These are phyloP conservation scores for Ambrosiella beaveri DNA, from an alignment of 2,329 filamentous ascomycete genomes.

Conservation along the genomic window DNA sequence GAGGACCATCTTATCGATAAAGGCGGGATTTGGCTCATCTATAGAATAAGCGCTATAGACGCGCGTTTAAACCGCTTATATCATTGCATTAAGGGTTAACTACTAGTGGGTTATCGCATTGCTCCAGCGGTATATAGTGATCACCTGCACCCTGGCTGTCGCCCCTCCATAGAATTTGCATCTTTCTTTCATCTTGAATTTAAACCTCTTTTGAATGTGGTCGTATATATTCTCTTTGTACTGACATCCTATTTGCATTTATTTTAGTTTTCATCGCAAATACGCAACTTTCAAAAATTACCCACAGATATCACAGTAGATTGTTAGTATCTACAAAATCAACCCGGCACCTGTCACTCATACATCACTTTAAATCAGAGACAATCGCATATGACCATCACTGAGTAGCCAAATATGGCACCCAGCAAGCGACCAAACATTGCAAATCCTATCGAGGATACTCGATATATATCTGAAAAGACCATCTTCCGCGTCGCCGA, in stretches of 20 bases:
- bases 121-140: not conserved
- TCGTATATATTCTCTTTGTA: not conserved
- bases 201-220: not conserved
- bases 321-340: too few species aligned
- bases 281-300: not conserved
- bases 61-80: not conserved
- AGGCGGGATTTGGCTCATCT: not conserved
- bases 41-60: not conserved
- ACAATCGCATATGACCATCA: too few species aligned
- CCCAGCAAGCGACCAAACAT: conserved; percentile 17
- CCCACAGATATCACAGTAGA: too few species aligned
- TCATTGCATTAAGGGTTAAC: not conserved
- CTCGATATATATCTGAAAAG: conserved; percentile 22
- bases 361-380: too few species aligned
- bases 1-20: not conserved
- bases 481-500: conserved; percentile 22
- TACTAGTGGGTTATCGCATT: not conserved
- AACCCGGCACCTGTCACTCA: too few species aligned
- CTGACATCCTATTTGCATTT: not conserved
- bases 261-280: not conserved
- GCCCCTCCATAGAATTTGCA: not conserved
- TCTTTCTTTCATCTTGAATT: not conserved
- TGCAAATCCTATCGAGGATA: conserved; percentile 25
- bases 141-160: not conserved
- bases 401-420: not conserved